A percentile compares a stretch with the other conserved stretches of the same genome.
Evolutionary conservation across 305 asterid genomes (phyloP).

Genomic region (Withania somnifera): DNA sequence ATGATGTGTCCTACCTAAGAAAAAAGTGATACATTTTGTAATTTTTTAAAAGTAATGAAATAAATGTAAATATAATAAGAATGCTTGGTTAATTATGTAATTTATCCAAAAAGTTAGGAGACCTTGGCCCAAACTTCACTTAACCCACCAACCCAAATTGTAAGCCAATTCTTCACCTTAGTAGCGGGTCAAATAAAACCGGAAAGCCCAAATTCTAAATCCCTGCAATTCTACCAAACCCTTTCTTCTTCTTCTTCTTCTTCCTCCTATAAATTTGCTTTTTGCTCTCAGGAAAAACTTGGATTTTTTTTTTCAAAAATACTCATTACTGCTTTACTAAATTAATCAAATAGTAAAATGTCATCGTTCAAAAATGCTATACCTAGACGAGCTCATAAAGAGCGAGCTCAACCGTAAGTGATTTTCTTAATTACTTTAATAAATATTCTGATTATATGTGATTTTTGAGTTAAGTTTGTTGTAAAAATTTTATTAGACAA

Average conservation of each 20-base stretch:
- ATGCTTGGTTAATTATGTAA: no score
- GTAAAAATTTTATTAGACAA: constrained; percentile 23
- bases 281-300: background rate
- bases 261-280: background rate
- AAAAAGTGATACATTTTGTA: no score
- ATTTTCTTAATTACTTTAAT: background rate
- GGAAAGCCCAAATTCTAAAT: background rate
- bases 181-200: no score
- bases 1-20: no score
- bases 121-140: no score
- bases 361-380: constrained; percentile 74
- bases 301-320: background rate
- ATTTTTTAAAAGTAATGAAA: no score
- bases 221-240: no score
- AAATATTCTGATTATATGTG: background rate
- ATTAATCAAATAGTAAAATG: constrained; percentile 25
- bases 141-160: no score
- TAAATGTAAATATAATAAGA: no score
- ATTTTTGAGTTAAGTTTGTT: background rate
- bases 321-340: background rate
- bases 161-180: no score
- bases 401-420: constrained; percentile 86
- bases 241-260: background rate
- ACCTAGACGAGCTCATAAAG: constrained; percentile 78
- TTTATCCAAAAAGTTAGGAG: no score